phyloP scores from a whole-genome alignment of 2,329 filamentous ascomycete genomes.

The Plectosphaerella plurivora region DNA sequence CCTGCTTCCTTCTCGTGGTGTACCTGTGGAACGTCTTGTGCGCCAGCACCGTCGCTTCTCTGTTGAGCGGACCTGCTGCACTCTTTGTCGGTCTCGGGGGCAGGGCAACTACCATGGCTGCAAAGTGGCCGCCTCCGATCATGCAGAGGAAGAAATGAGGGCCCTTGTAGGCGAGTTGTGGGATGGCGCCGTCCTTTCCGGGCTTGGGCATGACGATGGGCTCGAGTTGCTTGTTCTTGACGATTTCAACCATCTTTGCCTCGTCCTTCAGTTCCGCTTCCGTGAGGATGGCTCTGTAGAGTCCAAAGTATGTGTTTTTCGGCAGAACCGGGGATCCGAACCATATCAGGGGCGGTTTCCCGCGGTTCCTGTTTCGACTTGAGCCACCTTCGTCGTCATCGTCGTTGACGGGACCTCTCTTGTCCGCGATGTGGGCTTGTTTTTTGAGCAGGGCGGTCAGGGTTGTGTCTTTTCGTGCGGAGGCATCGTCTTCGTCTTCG shows the following conservation, averaged over 20 bases:
- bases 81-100: constrained; percentile 74
- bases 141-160: constrained; percentile 96
- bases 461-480: constrained; percentile 58
- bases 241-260: constrained; percentile 56
- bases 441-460: constrained; percentile 75
- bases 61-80: constrained; percentile 66
- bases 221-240: constrained; percentile 73
- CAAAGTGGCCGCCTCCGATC: constrained; percentile 97
- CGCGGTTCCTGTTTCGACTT: constrained; percentile 40
- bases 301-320: constrained; percentile 72
- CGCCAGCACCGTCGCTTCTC: constrained; percentile 81
- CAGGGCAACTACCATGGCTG: constrained; percentile 89
- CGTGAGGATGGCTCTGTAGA: constrained; percentile 81
- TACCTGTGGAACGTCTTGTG: constrained; percentile 99
- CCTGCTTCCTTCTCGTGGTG: constrained; percentile 92
- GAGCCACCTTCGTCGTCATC: constrained; percentile 38
- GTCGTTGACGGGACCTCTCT: constrained; percentile 37
- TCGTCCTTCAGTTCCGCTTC: constrained; percentile 64
- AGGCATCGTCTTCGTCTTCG: constrained; percentile 58
- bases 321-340: constrained; percentile 74
- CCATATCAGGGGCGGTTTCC: constrained; percentile 70
- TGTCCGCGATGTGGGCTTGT: constrained; percentile 68
- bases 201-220: constrained; percentile 52
- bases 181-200: constrained; percentile 53
- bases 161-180: constrained; percentile 55